Evolutionary conservation across 805 yeast species (phyloP).

Genomic region (Yarrowia deformans): DNA sequence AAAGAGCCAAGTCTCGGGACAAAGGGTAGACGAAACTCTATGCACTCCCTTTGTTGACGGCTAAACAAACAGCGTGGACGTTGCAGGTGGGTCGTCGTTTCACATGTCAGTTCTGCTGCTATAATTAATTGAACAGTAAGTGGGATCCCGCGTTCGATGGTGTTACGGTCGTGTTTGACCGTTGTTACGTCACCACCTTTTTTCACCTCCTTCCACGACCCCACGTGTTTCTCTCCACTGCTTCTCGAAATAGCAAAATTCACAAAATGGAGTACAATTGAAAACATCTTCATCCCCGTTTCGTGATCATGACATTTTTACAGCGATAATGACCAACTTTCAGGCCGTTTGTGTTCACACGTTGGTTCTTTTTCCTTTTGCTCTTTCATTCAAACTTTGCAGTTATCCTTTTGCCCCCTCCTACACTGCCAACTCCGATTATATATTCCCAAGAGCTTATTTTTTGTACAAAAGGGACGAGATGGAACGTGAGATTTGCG

Average conservation of each 20-base stretch:
- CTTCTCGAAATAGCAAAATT: not conserved
- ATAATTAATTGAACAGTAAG: not conserved
- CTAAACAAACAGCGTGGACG: constrained; percentile 21
- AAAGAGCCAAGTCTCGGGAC: constrained; percentile 34
- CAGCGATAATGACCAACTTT: not conserved
- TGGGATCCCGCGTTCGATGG: not conserved
- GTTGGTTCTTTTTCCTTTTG: constrained; percentile 5
- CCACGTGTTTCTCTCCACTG: not conserved
- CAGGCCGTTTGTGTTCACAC: not conserved
- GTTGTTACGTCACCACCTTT: not conserved
- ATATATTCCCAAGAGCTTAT: constrained; percentile 28
- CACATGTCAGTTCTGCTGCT: constrained; percentile 26
- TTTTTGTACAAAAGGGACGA: constrained; percentile 30
- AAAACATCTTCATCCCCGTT: constrained; percentile 7
- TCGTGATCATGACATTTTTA: constrained; percentile 19
- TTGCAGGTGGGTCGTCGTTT: constrained; percentile 36
- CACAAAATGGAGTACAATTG: not conserved
- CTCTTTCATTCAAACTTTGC: constrained; percentile 27
- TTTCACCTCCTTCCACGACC: not conserved
- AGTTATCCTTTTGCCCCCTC: constrained; percentile 19
- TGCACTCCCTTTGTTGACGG: constrained; percentile 22
- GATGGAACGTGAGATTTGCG: constrained; percentile 19
- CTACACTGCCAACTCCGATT: constrained; percentile 38
- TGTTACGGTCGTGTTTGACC: not conserved
- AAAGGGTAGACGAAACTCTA: constrained; percentile 14